Evolutionary conservation across 1,284 basidiomycete species (phyloP).

Genomic region (Pseudozyma flocculosa): DNA sequence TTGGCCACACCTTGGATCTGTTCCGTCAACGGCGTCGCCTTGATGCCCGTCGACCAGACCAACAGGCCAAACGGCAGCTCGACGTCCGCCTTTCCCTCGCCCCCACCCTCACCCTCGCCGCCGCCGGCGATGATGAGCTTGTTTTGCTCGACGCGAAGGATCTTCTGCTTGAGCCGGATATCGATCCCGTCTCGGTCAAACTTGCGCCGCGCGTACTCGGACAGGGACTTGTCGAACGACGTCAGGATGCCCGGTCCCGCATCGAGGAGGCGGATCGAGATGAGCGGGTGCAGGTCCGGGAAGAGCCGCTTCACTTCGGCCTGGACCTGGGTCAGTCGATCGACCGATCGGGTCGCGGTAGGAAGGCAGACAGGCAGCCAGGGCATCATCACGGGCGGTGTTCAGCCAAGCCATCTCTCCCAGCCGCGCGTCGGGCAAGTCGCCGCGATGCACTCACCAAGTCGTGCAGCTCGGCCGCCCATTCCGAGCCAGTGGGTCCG

Average conservation of each 20-base stretch:
- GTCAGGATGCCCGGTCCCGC: conserved; percentile 47
- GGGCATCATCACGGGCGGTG: too few species aligned
- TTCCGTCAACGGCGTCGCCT: conserved; percentile 74
- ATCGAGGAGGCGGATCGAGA: conserved; percentile 36
- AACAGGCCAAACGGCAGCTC: conserved; percentile 75
- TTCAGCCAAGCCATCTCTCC: too few species aligned
- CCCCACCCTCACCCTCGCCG: background rate
- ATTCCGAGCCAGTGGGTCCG: conserved; percentile 39
- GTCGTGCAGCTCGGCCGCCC: conserved; percentile 75
- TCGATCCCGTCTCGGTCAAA: conserved; percentile 36
- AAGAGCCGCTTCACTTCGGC: conserved; percentile 66
- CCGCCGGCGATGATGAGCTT: background rate
- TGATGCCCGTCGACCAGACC: conserved; percentile 80
- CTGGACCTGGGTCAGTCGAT: too few species aligned
- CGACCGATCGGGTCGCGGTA: too few species aligned
- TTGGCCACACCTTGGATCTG: conserved; percentile 67
- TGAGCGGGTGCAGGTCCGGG: conserved; percentile 36
- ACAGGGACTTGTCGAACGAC: conserved; percentile 44
- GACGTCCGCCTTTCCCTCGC: conserved; percentile 1
- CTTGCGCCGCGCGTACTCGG: conserved; percentile 48
- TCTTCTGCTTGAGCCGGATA: conserved; percentile 15
- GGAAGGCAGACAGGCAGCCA: too few species aligned
- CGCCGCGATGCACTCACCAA: too few species aligned
- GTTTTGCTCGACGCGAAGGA: conserved; percentile 20
- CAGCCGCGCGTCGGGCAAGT: too few species aligned